Evolutionary conservation across 352 stramenopile genomes (phyloP), one percentile per base, ranked within the genome.

Genomic region (Phytophthora cryptogea): DNA sequence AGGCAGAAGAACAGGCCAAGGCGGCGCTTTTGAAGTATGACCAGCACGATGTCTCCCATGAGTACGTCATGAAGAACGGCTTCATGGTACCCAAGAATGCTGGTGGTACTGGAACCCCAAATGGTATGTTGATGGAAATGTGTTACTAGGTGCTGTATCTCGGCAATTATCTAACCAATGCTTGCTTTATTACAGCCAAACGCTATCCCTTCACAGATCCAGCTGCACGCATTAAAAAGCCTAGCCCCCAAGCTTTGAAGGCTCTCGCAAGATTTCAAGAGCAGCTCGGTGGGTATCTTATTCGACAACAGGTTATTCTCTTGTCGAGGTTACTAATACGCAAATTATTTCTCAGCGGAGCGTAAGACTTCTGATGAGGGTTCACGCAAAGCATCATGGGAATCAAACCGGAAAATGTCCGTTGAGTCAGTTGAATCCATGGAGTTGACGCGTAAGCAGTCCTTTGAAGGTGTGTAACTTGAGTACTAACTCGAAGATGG

Each of bases 141-240:
- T 17, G 31, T 40, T 55, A 26, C 43, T 3, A 23, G 20, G 20
- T 51, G 20, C 10, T 13, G 35, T 32, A 42, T 20, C 7, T 31
- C 8, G 48, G 5, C 13, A 11, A 28, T 39, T 6, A 33, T 37
- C 10, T n/a, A 59, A 47, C 16, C 42, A 3, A 42, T 33, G 1
- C 10, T 28, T 60, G 27, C 31, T 39, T 13, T 27, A 27, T 4
- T 60, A 1, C 49, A 76, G 75, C 63, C 23, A 87, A 78, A 50
- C 65, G 71, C 5, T 89, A 89, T n/a, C 80, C 80, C 9, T 89
- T 89, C 54, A 80, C 76, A 26, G 78, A 89, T 47, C 76, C 72
- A 31, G 60, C 67, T 8, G 48, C 64, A n/a, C 71, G 58, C 26
- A 64, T 79, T 51, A 83, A 70, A 48, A 68, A 70, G 7, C 59